phyloP scores from a whole-genome alignment of 2,329 filamentous ascomycete species.

The Aspergillus piperis region DNA sequence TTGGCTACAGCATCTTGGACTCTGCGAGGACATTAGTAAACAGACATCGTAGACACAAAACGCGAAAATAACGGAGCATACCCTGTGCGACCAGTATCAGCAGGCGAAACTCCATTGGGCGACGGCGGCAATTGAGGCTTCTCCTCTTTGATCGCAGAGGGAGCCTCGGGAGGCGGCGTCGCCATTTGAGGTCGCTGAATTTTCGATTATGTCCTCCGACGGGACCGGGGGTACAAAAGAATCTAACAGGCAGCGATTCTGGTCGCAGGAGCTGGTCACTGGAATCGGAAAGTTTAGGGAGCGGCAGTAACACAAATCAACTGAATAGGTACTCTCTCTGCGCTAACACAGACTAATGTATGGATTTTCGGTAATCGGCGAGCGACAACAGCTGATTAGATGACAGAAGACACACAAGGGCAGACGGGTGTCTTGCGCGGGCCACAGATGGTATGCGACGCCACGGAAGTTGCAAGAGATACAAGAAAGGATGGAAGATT shows the following conservation, averaged over 20 bases:
- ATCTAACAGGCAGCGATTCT: constrained; percentile 26
- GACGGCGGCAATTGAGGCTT: constrained; percentile 44
- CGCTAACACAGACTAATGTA: constrained; percentile 35
- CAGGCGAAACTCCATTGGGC: constrained; percentile 34
- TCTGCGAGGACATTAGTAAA: constrained; percentile 25
- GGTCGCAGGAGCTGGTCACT: constrained; percentile 22
- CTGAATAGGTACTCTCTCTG: constrained; percentile 36
- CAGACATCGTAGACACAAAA: neutral
- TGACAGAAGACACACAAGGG: constrained; percentile 26
- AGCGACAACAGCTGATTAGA: constrained; percentile 29
- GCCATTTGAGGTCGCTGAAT: constrained; percentile 37
- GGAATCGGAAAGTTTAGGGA: constrained; percentile 28
- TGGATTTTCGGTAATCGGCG: constrained; percentile 28
- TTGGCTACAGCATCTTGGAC: constrained; percentile 27
- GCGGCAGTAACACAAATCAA: constrained; percentile 31
- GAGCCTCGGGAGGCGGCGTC: constrained; percentile 46
- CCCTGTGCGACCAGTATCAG: constrained; percentile 30
- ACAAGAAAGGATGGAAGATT: constrained; percentile 27
- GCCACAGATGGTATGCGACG: constrained; percentile 22
- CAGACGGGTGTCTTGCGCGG: constrained; percentile 20
- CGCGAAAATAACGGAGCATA: constrained; percentile 25
- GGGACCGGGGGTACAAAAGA: constrained; percentile 27
- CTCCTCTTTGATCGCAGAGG: constrained; percentile 41
- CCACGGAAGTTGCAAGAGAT: constrained; percentile 24
- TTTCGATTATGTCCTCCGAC: constrained; percentile 22